phyloP scores from a whole-genome alignment of 805 yeast species.

The Yamadazyma laniorum region DNA sequence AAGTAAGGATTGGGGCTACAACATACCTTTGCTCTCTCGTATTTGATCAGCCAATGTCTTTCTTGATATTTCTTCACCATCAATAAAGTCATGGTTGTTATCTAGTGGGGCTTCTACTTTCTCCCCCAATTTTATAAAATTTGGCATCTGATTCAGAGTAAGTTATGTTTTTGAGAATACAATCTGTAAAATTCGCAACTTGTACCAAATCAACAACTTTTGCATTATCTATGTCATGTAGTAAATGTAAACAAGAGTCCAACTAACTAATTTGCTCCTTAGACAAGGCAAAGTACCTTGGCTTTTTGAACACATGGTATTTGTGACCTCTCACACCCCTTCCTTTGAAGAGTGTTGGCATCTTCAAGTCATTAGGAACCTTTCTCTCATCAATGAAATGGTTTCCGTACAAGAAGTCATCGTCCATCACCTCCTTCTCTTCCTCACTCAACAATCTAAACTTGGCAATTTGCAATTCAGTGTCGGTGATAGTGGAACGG shows the following conservation, averaged over 20 bases:
- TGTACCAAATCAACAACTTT: neutral
- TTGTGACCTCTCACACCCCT: constrained; percentile 92
- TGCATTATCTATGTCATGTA: no score
- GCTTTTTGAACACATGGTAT: constrained; percentile 94
- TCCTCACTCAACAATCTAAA: constrained; percentile 56
- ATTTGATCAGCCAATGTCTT: constrained; percentile 44
- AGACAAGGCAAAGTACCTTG: constrained; percentile 62
- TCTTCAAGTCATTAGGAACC: constrained; percentile 61
- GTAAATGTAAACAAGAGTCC: no score
- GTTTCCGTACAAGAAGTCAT: constrained; percentile 51
- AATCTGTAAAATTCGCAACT: neutral
- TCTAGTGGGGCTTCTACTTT: neutral
- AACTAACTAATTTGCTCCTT: constrained; percentile 12
- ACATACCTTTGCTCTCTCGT: constrained; percentile 37
- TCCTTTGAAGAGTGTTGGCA: constrained; percentile 79
- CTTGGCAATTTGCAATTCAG: constrained; percentile 94
- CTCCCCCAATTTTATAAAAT: constrained; percentile 12
- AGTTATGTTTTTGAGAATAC: no score
- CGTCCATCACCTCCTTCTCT: constrained; percentile 31
- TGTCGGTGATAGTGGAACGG: constrained; percentile 91
- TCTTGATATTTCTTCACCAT: constrained; percentile 16
- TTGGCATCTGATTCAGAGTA: constrained; percentile 11
- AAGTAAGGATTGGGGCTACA: no score
- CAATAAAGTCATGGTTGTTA: neutral
- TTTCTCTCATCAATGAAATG: constrained; percentile 53